These are phyloP conservation scores for Ophiocordyceps sinensis DNA, from an alignment of 2,329 filamentous ascomycete genomes.

Conservation along the genomic window DNA sequence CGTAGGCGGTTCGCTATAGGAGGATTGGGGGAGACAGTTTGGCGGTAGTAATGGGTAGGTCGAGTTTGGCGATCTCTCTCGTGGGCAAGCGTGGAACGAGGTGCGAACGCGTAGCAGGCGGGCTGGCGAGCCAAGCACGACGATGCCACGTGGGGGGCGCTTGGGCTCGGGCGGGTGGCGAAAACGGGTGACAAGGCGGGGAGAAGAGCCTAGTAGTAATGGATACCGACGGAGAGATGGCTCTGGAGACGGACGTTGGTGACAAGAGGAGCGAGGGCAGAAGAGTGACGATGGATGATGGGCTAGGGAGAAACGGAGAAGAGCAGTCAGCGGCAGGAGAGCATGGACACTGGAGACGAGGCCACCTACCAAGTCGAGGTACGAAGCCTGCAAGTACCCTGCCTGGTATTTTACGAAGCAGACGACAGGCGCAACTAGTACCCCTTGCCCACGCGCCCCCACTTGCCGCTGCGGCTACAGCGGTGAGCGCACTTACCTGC, in stretches of 20 bases:
- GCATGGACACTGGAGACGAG: too few relatives aligned
- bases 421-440: too few relatives aligned
- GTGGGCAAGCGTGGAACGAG: not conserved
- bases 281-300: not conserved
- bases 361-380: too few relatives aligned
- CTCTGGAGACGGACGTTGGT: not conserved
- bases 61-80: slow-evolving; percentile 5
- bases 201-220: not conserved
- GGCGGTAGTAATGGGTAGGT: slow-evolving; percentile 62
- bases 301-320: not conserved
- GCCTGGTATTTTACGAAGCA: too few relatives aligned
- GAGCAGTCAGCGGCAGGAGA: too few relatives aligned
- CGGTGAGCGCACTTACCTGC: too few relatives aligned
- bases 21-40: slow-evolving; percentile 88
- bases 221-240: not conserved
- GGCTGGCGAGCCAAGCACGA: not conserved
- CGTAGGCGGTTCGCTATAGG: slow-evolving; percentile 78
- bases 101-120: not conserved
- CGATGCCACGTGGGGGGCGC: not conserved
- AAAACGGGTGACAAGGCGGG: slow-evolving; percentile 1
- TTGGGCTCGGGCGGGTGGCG: slow-evolving; percentile 1
- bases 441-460: too few relatives aligned
- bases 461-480: too few relatives aligned
- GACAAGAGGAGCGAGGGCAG: not conserved
- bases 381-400: too few relatives aligned